These are phyloP conservation scores for Areca catechu DNA, from an alignment of 176 grass and related monocot species.

Conservation along the genomic window DNA sequence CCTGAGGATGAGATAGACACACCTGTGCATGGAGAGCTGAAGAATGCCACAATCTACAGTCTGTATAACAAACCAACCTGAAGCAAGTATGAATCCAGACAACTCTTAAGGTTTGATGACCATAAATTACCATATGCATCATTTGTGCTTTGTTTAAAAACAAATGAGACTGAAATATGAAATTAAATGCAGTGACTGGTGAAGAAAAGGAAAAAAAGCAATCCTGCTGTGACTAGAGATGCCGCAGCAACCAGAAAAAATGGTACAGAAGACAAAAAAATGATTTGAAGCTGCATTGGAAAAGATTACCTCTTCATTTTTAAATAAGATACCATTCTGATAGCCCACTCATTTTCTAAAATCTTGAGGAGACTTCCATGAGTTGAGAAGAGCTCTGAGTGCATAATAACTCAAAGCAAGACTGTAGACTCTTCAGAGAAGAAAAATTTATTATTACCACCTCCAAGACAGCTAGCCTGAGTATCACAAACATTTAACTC, in stretches of 20 bases:
- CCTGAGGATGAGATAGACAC: not conserved
- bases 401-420: conserved; percentile 86
- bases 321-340: conserved; percentile 92
- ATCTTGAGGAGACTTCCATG: conserved; percentile 34
- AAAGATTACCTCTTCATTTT: conserved; percentile 73
- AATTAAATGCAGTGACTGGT: too few relatives aligned
- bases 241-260: too few relatives aligned
- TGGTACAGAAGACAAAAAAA: too few relatives aligned
- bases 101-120: too few relatives aligned
- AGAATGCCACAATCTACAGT: conserved; percentile 93
- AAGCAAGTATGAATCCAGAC: conserved; percentile 52
- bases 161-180: too few relatives aligned
- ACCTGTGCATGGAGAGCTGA: conserved; percentile 97
- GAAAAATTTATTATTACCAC: conserved; percentile 75
- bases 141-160: too few relatives aligned
- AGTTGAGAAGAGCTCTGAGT: conserved; percentile 76
- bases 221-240: too few relatives aligned
- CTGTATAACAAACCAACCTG: conserved; percentile 48
- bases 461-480: conserved; percentile 82
- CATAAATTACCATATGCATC: too few relatives aligned
- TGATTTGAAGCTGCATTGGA: not conserved
- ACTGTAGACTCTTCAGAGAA: conserved; percentile 90
- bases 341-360: conserved; percentile 59
- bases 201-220: too few relatives aligned
- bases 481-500: conserved; percentile 91